Base-by-base conservation (phyloP, 1,284 basidiomycete genomes). In the Leccinum proliferum region DNA sequence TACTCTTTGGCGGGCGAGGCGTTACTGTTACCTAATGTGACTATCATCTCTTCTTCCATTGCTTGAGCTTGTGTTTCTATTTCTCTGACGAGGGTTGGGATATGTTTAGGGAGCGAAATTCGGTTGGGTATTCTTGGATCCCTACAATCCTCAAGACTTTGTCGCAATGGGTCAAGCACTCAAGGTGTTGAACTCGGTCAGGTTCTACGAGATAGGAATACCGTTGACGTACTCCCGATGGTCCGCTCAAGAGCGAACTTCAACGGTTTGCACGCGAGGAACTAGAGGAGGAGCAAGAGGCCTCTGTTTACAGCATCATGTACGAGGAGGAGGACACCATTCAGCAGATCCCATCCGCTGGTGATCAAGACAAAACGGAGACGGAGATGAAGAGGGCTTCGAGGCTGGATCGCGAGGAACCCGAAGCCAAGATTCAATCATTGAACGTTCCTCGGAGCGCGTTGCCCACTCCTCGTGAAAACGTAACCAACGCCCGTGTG, bases 1-100 rank as follows among this genome's bases (percentile, higher is more conserved):
- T 90, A 85, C 71, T 92, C 90, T 32, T 82, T 87, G 1, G 86
- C 89, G 4, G 89, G 89, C 58, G 88, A 90, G 66, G 80, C 81
- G 14, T 70, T 91, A 41, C 72, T 89, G 55, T 70, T 85, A 61
- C 83, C 91, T 77, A 88, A 81, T 81, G 89, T 90, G 80, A 77
- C 83, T 43, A 43, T n/a, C 15, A 43, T 32, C 7, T 32, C 29
- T 32, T 32, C 29, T 32, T 32, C 29, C 29, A 69, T 39, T 5
- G 6, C 37, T 41, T 46, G 21, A 25, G 21, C 21, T 25, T 25
- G 21, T 25, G n/a, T n/a, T n/a, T n/a, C n/a, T n/a, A n/a, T n/a
- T n/a, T n/a, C n/a, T n/a, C n/a, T n/a, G n/a, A n/a, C n/a, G n/a
- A n/a, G n/a, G n/a, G n/a, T n/a, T n/a, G n/a, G n/a, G n/a, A n/a